Conservation (phyloP, 495 filamentous ascomycete genomes). For the Penicillium taxi region DNA sequence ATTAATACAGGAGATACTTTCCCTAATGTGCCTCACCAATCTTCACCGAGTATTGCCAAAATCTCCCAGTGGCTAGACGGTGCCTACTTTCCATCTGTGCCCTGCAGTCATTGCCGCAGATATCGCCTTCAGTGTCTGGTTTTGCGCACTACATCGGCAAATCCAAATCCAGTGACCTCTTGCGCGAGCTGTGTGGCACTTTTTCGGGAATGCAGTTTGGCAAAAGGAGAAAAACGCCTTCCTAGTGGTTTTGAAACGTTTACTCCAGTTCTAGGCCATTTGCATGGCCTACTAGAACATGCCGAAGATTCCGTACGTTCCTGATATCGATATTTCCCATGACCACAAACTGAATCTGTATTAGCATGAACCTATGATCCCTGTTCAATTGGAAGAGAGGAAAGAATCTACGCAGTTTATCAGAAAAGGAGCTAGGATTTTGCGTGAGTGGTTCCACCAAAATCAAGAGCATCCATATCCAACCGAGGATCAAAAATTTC, state of each 20-base stretch:
- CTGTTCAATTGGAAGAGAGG: constrained; percentile 9
- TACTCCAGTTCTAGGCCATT: constrained; percentile 34
- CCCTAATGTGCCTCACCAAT: neutral
- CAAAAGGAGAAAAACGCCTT: constrained; percentile 36
- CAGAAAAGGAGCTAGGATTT: constrained; percentile 42
- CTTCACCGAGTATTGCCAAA: constrained; percentile 12
- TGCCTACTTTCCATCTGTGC: constrained; percentile 29
- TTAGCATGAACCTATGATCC: too few species aligned
- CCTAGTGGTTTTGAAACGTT: constrained; percentile 40
- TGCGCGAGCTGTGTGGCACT: constrained; percentile 76
- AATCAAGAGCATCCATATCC: constrained; percentile 42
- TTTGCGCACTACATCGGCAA: constrained; percentile 34
- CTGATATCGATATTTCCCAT: neutral
- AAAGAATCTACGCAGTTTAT: constrained; percentile 52
- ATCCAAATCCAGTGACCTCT: constrained; percentile 49
- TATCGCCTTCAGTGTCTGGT: constrained; percentile 40
- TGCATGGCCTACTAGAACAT: constrained; percentile 35
- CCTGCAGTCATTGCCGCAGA: constrained; percentile 37
- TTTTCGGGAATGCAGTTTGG: constrained; percentile 63
- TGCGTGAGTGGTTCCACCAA: constrained; percentile 36
- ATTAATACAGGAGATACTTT: neutral
- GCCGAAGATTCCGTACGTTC: constrained; percentile 16
- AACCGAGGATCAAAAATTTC: constrained; percentile 24
- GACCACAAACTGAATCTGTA: too few species aligned
- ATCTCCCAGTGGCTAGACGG: constrained; percentile 39